Evolutionary conservation across 306 rosid species (phyloP), one percentile per base, ranked within the genome.

Genomic region (Vachellia collinsii): DNA sequence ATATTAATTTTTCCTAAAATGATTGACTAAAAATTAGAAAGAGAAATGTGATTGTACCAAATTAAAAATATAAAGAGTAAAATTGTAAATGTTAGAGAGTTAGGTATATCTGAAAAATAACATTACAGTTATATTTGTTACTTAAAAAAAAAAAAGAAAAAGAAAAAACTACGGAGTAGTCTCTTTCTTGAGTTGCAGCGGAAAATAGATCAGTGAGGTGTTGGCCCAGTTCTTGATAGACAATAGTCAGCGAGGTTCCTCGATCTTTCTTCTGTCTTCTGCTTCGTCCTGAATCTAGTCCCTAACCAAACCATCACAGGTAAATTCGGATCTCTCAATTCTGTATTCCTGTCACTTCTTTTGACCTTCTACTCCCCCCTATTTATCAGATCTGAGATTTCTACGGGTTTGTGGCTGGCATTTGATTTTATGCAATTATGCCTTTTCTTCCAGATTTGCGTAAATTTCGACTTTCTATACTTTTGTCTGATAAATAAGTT

Each of bases 251-350:
- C 50, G 5, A 64, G 16, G 20, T 47, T 50, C 54, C n/a, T 11
- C n/a, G 59, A 44, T 61, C 54, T 39, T 41, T 59, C 70, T 20
- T 14, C 70, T 20, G 53, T 75, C 79, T 25, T 36, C 73, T 65
- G 41, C 68, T 65, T 77, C 36, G 47, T 47, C 80, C 80, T 48
- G 23, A 77, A 63, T 46, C 80, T 11, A 46, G 47, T 19, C 53
- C 3, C 48, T 12, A 12, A 12, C 36, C 23, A 25, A 17, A 3
- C 25, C 61, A 4, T 37, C 8, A 17, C 4, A 65, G 80, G 80
- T 77, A 46, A 47, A 41, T 65, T 77, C 80, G 29, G 59, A 42
- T 76, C 80, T 76, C 61, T 29, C 25, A 13, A n/a, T 74, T 41
- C 12, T n/a, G 10, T 37, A 10, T 43, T n/a, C 37, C 47, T 11